Conservation (phyloP, 805 yeast species). For the Vanderwaltozyma polyspora region DNA sequence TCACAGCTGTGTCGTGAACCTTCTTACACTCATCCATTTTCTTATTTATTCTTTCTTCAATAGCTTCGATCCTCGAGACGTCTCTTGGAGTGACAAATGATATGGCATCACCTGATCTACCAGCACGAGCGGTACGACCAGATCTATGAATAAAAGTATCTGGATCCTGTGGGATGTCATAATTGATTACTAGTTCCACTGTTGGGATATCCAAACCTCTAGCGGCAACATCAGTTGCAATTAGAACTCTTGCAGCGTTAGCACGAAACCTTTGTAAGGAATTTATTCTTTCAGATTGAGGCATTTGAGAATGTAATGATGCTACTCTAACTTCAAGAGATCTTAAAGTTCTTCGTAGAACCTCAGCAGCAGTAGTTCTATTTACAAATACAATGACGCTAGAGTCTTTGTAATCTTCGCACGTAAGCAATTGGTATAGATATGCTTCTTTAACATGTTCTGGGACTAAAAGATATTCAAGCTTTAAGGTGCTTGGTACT, state of each 20-base stretch:
- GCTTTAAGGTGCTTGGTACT: slow-evolving; percentile 60
- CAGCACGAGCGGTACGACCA: slow-evolving; percentile 99
- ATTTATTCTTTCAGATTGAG: slow-evolving; percentile 82
- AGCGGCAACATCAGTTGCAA: slow-evolving; percentile 95
- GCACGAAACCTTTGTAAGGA: slow-evolving; percentile 90
- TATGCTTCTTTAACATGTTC: slow-evolving; percentile 86
- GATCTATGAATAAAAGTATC: slow-evolving; percentile 95
- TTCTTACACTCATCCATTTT: slow-evolving; percentile 68
- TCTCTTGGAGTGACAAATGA: slow-evolving; percentile 81
- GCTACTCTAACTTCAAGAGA: slow-evolving; percentile 71
- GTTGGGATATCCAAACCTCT: slow-evolving; percentile 95
- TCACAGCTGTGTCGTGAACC: slow-evolving; percentile 66
- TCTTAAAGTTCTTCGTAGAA: slow-evolving; percentile 64
- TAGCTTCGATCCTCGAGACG: slow-evolving; percentile 66
- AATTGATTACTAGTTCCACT: slow-evolving; percentile 82
- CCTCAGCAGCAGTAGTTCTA: slow-evolving; percentile 82
- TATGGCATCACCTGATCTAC: slow-evolving; percentile 73
- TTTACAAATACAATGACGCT: slow-evolving; percentile 86
- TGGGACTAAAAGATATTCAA: slow-evolving; percentile 67
- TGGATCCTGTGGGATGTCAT: slow-evolving; percentile 90
- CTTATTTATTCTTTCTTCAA: slow-evolving; percentile 72
- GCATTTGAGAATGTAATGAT: slow-evolving; percentile 89
- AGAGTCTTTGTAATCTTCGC: slow-evolving; percentile 49
- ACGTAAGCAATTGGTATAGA: slow-evolving; percentile 53
- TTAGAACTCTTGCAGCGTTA: slow-evolving; percentile 81